phyloP scores from a whole-genome alignment of 305 asterid species.

The Fraxinus albicans region DNA sequence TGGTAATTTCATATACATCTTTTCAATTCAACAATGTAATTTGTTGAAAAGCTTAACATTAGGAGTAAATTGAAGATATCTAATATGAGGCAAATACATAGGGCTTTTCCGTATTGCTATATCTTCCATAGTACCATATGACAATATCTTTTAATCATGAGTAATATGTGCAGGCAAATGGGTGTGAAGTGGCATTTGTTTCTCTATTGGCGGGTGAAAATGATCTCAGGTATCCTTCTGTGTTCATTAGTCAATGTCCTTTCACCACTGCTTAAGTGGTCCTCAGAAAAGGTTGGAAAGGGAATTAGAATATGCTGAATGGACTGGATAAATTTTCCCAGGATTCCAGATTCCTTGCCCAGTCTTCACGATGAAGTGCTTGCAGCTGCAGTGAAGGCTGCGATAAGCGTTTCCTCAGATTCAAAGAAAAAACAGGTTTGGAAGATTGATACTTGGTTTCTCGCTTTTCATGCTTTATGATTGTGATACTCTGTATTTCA shows the following conservation, averaged over 20 bases:
- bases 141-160: slow-evolving; percentile 23
- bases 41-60: neutral
- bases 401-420: slow-evolving; percentile 51
- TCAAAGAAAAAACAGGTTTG: slow-evolving; percentile 70
- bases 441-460: slow-evolving; percentile 15
- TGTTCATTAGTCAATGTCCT: slow-evolving; percentile 20
- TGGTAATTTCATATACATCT: slow-evolving; percentile 50
- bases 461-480: slow-evolving; percentile 19
- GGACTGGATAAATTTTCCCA: slow-evolving; percentile 27
- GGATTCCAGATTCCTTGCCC: slow-evolving; percentile 84
- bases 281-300: slow-evolving; percentile 1
- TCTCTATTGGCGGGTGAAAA: slow-evolving; percentile 65
- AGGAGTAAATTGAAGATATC: neutral
- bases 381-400: slow-evolving; percentile 80
- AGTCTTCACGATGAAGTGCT: slow-evolving; percentile 88
- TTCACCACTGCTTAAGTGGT: slow-evolving; percentile 23
- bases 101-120: neutral
- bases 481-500: slow-evolving; percentile 12
- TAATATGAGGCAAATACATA: neutral
- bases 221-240: slow-evolving; percentile 67
- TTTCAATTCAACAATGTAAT: slow-evolving; percentile 13
- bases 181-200: slow-evolving; percentile 72
- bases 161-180: slow-evolving; percentile 54
- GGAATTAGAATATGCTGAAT: slow-evolving; percentile 20
- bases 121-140: neutral